Evolutionary conservation across 345 rosid genomes (phyloP), one percentile per base, ranked within the genome.

Genomic region (Moringa oleifera): DNA sequence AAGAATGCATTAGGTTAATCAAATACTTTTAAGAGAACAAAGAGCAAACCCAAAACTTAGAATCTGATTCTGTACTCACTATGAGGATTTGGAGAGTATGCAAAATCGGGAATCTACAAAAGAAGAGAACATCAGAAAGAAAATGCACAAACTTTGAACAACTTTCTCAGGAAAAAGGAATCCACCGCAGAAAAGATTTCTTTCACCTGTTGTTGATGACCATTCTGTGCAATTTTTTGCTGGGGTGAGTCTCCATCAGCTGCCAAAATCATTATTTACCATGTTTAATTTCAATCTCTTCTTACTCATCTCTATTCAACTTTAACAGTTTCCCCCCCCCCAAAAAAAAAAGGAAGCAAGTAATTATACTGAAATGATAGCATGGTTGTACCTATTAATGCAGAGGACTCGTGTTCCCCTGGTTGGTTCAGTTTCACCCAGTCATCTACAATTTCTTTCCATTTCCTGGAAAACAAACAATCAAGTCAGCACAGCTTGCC

Each of bases 361-460:
- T 56, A n/a, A 33, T 8, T 46, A 52, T 13, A n/a, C 16, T 25
- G 10, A 19, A 51, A 61, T 25, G 23, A 65, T 66, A 54, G 46
- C 3, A 4, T 41, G 47, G 59, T 53, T 52, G 76, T 91, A 86
- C 97, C 95, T 81, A 94, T 83, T 20, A 86, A 73, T 64, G 77
- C 78, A 49, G 95, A 72, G 62, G 99, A 76, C 62, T 84, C 88
- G 49, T 67, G 79, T 71, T 83, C 86, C 62, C 90, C 83, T 59
- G 89, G 86, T 69, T 83, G 90, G 81, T 94, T 90, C 78, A 80
- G 63, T 71, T 73, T 87, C 71, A 93, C 97, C 97, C 97, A 90
- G 70, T 94, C 96, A 55, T 90, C 95, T 23, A 90, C 97, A 45
- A 74, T 94, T 57, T 84, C 95, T 62, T 90, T 94, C 99, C 99